These are phyloP conservation scores for Discostella pseudostelligera DNA, from an alignment of 108 stramenopile species.

Conservation along the genomic window DNA sequence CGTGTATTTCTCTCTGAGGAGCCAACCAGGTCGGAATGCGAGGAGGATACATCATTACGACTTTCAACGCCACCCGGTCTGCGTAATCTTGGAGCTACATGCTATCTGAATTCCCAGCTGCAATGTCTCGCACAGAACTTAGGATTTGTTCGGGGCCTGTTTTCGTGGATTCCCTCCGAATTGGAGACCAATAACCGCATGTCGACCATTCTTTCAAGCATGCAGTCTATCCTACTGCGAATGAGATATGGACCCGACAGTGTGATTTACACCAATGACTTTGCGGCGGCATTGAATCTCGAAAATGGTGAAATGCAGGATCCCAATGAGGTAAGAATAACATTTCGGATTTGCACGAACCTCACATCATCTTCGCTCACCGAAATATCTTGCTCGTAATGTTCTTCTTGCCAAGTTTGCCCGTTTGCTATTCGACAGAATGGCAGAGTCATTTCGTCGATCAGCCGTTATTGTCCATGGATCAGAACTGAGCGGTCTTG, in stretches of 20 bases:
- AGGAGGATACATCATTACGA: slow-evolving; percentile 8
- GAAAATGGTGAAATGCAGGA: slow-evolving; percentile 88
- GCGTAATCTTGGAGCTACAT: slow-evolving; percentile 84
- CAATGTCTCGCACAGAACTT: slow-evolving; percentile 86
- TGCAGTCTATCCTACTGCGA: slow-evolving; percentile 65
- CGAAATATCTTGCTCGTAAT: neutral
- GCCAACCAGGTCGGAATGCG: neutral
- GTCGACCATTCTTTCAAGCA: slow-evolving; percentile 54
- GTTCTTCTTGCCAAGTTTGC: slow-evolving; percentile 53
- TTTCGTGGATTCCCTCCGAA: slow-evolving; percentile 55
- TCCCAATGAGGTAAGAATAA: slow-evolving; percentile 71
- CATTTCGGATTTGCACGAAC: neutral
- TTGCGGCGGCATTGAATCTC: slow-evolving; percentile 64
- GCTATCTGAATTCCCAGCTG: slow-evolving; percentile 87
- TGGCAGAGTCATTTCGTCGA: slow-evolving; percentile 75
- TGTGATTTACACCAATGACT: slow-evolving; percentile 62
- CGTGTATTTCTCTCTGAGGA: slow-evolving; percentile 10
- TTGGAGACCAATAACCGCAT: slow-evolving; percentile 36
- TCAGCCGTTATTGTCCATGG: slow-evolving; percentile 23
- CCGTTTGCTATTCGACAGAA: slow-evolving; percentile 75
- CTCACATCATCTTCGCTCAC: neutral
- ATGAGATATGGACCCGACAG: slow-evolving; percentile 64
- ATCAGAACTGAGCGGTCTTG: slow-evolving; percentile 25
- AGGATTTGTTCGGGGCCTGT: slow-evolving; percentile 70
- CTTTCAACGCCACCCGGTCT: slow-evolving; percentile 72